A percentile compares a stretch with the other conserved stretches of the same genome.
These are phyloP conservation scores for Uronychia binucleata DNA, from an alignment of 73 alveolate genomes.

Conservation along the genomic window DNA sequence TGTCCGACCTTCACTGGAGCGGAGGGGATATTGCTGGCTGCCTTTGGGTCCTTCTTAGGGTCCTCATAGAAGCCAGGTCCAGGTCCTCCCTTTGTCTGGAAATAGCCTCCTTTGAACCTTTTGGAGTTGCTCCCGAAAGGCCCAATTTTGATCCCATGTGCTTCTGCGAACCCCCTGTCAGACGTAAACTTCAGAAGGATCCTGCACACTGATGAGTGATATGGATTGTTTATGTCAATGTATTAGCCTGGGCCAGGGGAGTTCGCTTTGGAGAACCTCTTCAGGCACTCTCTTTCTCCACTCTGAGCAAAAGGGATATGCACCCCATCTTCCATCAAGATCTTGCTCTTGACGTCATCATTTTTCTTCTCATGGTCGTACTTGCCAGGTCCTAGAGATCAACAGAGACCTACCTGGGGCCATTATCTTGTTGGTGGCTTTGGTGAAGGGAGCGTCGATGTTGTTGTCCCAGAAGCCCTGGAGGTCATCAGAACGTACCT, in stretches of 20 bases:
- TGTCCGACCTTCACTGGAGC: conserved; percentile 11
- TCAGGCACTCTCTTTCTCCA: conserved; percentile 43
- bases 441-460: conserved; percentile 54
- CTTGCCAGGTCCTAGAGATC: conserved; percentile 75
- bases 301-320: conserved; percentile 15
- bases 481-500: not conserved
- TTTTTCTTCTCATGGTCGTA: conserved; percentile 47
- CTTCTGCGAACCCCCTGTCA: conserved; percentile 35
- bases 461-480: conserved; percentile 58
- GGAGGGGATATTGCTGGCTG: not conserved
- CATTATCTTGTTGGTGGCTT: conserved; percentile 22
- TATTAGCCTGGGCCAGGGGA: conserved; percentile 67
- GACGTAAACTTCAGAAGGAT: conserved; percentile 20
- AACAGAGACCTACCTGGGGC: too few relatives aligned
- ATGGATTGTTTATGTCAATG: conserved; percentile 56
- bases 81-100: conserved; percentile 30
- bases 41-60: not conserved
- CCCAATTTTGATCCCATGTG: conserved; percentile 31
- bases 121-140: conserved; percentile 47
- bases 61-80: conserved; percentile 38
- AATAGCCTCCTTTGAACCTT: conserved; percentile 25
- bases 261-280: conserved; percentile 3
- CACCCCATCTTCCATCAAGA: conserved; percentile 31
- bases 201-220: conserved; percentile 34
- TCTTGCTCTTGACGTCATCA: conserved; percentile 42